phyloP scores from a whole-genome alignment of 1,284 basidiomycete species.

The Agaricales sp. region DNA sequence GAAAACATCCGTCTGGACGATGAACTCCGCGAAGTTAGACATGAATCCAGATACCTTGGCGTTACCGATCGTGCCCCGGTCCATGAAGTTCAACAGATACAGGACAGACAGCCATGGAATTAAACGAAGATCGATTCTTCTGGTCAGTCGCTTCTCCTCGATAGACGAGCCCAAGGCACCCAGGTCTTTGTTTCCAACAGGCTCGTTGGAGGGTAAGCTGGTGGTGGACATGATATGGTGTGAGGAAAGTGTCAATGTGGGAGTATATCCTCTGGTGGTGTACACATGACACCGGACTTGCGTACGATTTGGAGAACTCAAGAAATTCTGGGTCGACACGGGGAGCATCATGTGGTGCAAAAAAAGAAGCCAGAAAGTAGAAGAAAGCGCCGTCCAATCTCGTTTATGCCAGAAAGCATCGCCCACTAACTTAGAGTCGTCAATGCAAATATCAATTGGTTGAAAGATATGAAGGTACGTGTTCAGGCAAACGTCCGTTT shows the following conservation, averaged over 20 bases:
- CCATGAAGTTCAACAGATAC: constrained; percentile 53
- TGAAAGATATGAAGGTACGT: neutral
- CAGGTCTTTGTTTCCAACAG: neutral
- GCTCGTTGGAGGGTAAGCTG: neutral
- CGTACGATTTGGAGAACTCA: neutral
- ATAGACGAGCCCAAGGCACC: constrained; percentile 19
- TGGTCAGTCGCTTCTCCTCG: constrained; percentile 35
- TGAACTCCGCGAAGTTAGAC: too few relatives aligned
- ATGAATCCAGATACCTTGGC: constrained; percentile 41
- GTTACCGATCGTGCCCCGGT: constrained; percentile 58
- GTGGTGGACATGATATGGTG: neutral
- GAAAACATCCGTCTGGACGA: too few relatives aligned
- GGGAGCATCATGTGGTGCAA: neutral
- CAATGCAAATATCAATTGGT: too few relatives aligned
- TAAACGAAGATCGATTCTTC: constrained; percentile 40
- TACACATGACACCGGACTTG: neutral
- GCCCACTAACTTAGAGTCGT: too few relatives aligned
- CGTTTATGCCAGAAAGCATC: too few relatives aligned
- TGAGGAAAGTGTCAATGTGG: neutral
- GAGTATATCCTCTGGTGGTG: neutral
- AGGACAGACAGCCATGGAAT: constrained; percentile 49
- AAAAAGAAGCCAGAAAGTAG: too few relatives aligned
- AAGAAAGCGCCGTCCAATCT: too few relatives aligned
- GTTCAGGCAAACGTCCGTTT: constrained; percentile 43
- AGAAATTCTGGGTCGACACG: neutral